These are phyloP conservation scores for Akanthomyces dipterigenus DNA, from an alignment of 2,329 filamentous ascomycete genomes.

Conservation along the genomic window DNA sequence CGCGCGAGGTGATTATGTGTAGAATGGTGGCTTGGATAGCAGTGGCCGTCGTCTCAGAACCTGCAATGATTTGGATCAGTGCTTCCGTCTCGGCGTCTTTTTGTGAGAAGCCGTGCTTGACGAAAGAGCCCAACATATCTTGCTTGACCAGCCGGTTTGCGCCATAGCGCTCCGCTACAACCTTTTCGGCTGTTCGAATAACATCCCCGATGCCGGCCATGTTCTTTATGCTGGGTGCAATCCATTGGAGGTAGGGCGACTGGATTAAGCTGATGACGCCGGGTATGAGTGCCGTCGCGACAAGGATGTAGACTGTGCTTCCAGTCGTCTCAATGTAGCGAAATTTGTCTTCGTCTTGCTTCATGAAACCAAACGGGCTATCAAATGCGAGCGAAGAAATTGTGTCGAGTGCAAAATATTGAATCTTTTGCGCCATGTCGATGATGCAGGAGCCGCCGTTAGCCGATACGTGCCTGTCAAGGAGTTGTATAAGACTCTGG, in stretches of 20 bases:
- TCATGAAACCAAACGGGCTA: constrained; percentile 39
- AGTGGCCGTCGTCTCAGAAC: constrained; percentile 45
- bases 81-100: constrained; percentile 34
- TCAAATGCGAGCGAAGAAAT: constrained; percentile 47
- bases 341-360: constrained; percentile 37
- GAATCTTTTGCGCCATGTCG: constrained; percentile 42
- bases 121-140: constrained; percentile 34
- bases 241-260: constrained; percentile 30
- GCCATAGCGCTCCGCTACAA: constrained; percentile 24
- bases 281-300: constrained; percentile 36
- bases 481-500: constrained; percentile 36
- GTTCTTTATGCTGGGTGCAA: constrained; percentile 25
- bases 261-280: constrained; percentile 33
- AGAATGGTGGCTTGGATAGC: constrained; percentile 41
- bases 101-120: constrained; percentile 28
- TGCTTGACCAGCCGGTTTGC: constrained; percentile 20
- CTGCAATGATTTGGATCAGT: constrained; percentile 32
- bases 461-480: constrained; percentile 30
- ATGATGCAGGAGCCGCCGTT: neutral
- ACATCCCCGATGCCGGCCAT: constrained; percentile 25
- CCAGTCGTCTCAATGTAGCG: constrained; percentile 37
- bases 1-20: constrained; percentile 38
- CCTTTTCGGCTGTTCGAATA: constrained; percentile 24
- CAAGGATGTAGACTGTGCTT: constrained; percentile 34
- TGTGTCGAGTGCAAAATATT: constrained; percentile 49